Percentiles rank a stretch among this genome's conserved stretches.
These are phyloP conservation scores for Ustilago sp. DNA, from an alignment of 1,284 basidiomycete species.

Conservation along the genomic window DNA sequence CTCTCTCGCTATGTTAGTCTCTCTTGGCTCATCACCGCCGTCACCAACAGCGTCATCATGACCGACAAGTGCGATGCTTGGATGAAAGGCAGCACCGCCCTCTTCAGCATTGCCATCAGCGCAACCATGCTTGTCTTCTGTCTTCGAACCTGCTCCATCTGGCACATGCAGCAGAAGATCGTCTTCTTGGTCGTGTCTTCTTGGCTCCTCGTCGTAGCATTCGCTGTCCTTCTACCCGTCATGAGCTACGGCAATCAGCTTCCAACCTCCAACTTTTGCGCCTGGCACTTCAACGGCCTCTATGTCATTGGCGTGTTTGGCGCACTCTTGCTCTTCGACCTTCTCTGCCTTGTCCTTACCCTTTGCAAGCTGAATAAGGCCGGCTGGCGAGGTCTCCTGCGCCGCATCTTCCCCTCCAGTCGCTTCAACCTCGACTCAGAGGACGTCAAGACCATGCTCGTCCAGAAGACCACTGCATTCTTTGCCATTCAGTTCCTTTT, in stretches of 20 bases:
- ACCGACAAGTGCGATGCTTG: conserved; percentile 42
- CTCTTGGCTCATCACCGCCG: conserved; percentile 50
- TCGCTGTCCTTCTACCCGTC: conserved; percentile 46
- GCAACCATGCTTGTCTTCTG: conserved; percentile 61
- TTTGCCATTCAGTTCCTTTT: conserved; percentile 57
- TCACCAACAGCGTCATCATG: conserved; percentile 54
- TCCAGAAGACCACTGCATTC: conserved; percentile 59
- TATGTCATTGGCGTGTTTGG: conserved; percentile 50
- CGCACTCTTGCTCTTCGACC: conserved; percentile 49
- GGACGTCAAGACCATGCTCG: conserved; percentile 60
- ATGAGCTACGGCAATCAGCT: conserved; percentile 40
- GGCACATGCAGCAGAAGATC: conserved; percentile 50
- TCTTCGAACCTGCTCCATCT: conserved; percentile 58
- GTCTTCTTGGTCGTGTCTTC: conserved; percentile 49
- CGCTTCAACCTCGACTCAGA: conserved; percentile 47
- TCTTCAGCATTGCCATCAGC: conserved; percentile 54
- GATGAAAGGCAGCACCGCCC: conserved; percentile 42
- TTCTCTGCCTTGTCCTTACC: conserved; percentile 52
- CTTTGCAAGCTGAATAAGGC: conserved; percentile 59
- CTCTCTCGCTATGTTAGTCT: conserved; percentile 57
- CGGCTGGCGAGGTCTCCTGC: conserved; percentile 51
- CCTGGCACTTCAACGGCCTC: conserved; percentile 46
- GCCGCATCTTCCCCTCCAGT: conserved; percentile 41
- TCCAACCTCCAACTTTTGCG: conserved; percentile 52
- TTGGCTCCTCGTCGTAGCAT: conserved; percentile 50